Evolutionary conservation across 108 stramenopile species (phyloP).

Genomic region (Asterionellopsis glacialis): DNA sequence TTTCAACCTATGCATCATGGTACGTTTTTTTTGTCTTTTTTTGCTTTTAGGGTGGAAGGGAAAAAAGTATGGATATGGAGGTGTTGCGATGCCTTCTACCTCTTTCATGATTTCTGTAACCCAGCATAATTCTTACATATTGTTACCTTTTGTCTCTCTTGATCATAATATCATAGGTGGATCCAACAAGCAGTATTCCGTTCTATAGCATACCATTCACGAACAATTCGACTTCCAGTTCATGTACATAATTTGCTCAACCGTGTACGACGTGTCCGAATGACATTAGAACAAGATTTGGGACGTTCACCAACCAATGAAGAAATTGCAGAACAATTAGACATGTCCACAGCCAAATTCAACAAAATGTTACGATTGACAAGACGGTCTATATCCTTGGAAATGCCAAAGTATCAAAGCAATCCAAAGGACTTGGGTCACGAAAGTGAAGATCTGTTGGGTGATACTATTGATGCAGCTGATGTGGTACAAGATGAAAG

Average conservation of each 20-base stretch:
- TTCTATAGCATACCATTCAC: slow-evolving; percentile 88
- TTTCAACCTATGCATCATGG: slow-evolving; percentile 90
- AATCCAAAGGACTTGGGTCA: slow-evolving; percentile 82
- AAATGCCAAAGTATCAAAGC: slow-evolving; percentile 71
- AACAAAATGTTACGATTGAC: slow-evolving; percentile 79
- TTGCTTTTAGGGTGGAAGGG: not conserved
- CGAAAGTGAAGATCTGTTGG: slow-evolving; percentile 68
- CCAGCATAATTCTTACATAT: not conserved
- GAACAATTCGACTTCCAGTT: slow-evolving; percentile 94
- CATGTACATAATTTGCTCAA: slow-evolving; percentile 94
- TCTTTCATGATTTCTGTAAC: no score
- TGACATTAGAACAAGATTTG: slow-evolving; percentile 50
- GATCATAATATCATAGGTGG: slow-evolving; percentile 35
- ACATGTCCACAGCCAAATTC: slow-evolving; percentile 75
- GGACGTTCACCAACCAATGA: slow-evolving; percentile 85
- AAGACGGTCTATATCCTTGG: slow-evolving; percentile 75
- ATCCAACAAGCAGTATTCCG: slow-evolving; percentile 90
- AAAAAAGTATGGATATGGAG: not conserved
- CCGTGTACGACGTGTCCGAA: slow-evolving; percentile 67
- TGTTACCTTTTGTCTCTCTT: not conserved
- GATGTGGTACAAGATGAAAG: slow-evolving; percentile 41
- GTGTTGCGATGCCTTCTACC: no score
- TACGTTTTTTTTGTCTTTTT: slow-evolving; percentile 17
- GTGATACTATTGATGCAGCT: slow-evolving; percentile 54
- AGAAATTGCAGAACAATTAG: slow-evolving; percentile 84